Base-by-base conservation (phyloP, 768 basidiomycete species). In the Boletus subcaerulescens region DNA sequence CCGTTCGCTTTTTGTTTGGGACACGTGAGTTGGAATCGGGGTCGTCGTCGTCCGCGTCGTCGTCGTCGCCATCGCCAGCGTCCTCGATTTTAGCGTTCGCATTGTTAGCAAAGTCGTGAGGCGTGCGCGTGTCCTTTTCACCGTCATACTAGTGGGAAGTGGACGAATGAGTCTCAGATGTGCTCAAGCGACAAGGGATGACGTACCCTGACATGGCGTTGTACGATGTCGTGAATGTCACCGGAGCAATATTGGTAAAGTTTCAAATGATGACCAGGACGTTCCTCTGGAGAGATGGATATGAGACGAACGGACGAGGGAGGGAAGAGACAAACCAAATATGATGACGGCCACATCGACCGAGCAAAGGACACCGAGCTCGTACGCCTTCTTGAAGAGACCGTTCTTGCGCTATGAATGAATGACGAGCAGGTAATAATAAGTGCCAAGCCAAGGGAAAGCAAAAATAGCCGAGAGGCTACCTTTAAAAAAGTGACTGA, bases 401-500 rank as follows among this genome's bases (percentile, higher is more conserved):
- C 90, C 91, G 56, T 90, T 90, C 77, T 92, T 91, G 63, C 91
- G 83, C 91, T 92, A 74, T 45, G 43, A 61, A 56, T 63, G 44
- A 50, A 56, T 60, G 62, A 45, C 48, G 35, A 49, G 50, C 48
- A 59, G 51, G 58, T 50, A 47, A 61, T 53, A 56, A 71, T 65
- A 65, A 73, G 62, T 65, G 73, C 73, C 70, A 74, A 72, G 72
- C 61, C 63, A 38, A 53, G 60, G 48, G 52, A 6, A 43, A 64
- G 72, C 77, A 82, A 84, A 82, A 84, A 87, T 86, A 86, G 82
- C 76, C 77, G 75, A 76, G 73, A 68, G 49, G 78, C 62, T 76
- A 80, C 91, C 85, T 92, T 93, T 76, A 92, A 77, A 80, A 92
- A 93, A 63, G 91, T 93, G 70, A 93, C 91, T 58, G 89, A 87